Evolutionary conservation across 208 protist species (phyloP).

Genomic region (Balamuthia mandrillaris): DNA sequence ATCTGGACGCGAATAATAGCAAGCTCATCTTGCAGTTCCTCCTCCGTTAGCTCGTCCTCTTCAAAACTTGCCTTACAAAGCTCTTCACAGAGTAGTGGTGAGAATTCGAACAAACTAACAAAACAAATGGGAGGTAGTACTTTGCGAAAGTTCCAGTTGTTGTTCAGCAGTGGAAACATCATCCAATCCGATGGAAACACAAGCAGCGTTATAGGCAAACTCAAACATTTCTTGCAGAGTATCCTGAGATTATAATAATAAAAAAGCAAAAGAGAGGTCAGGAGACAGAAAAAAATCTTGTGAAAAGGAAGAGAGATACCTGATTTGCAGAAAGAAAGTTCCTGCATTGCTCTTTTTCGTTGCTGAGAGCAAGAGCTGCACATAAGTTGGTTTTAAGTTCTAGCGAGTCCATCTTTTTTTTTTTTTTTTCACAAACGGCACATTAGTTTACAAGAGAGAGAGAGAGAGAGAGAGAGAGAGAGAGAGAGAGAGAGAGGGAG

Average conservation of each 20-base stretch:
- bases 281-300: background rate
- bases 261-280: background rate
- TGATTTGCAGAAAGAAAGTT: conserved; percentile 1
- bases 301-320: background rate
- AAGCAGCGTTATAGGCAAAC: conserved; percentile 47
- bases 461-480: too few species aligned
- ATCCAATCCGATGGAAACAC: conserved; percentile 6
- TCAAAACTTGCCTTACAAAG: background rate
- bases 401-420: background rate
- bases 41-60: background rate
- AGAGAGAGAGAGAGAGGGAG: too few species aligned
- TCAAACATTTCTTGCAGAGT: conserved; percentile 31
- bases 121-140: too few species aligned
- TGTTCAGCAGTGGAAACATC: conserved; percentile 5
- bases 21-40: conserved; percentile 32
- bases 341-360: background rate
- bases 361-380: background rate
- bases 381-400: conserved; percentile 39
- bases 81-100: background rate
- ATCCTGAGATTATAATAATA: background rate
- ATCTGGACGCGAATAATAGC: conserved; percentile 34
- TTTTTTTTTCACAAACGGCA: too few species aligned
- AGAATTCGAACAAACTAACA: too few species aligned
- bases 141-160: conserved; percentile 11
- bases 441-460: too few species aligned